Conservation (phyloP, 768 basidiomycete genomes). For the Hypholoma fasciculare region DNA sequence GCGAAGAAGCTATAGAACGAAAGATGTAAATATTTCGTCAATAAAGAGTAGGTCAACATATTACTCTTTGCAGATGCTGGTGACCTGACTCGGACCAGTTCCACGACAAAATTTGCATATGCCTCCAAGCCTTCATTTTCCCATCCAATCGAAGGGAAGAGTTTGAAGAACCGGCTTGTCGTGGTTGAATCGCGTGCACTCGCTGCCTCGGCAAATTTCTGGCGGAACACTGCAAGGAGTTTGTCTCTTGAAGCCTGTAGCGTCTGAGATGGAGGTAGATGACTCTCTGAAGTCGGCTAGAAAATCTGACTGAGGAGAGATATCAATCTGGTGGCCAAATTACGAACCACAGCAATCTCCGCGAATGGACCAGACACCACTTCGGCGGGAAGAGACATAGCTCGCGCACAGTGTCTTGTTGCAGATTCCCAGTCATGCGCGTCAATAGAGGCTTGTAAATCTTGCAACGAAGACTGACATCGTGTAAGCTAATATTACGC, state of each 20-base stretch:
- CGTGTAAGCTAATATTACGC: constrained; percentile 1
- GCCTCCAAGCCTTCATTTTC: constrained; percentile 89
- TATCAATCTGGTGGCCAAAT: neutral
- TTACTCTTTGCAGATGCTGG: constrained; percentile 83
- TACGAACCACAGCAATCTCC: constrained; percentile 79
- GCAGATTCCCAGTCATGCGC: constrained; percentile 95
- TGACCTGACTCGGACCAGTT: constrained; percentile 78
- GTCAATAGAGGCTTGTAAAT: constrained; percentile 73
- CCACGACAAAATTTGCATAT: constrained; percentile 92
- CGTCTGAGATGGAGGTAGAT: constrained; percentile 83
- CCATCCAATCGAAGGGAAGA: constrained; percentile 95
- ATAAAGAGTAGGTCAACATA: neutral
- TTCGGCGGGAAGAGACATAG: constrained; percentile 79
- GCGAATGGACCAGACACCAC: constrained; percentile 86
- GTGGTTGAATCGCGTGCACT: constrained; percentile 78
- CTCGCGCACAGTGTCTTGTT: constrained; percentile 85
- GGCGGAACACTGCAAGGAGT: constrained; percentile 74
- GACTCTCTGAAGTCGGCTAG: constrained; percentile 90
- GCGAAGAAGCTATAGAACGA: constrained; percentile 72
- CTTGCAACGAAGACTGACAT: constrained; percentile 38
- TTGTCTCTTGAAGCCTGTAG: constrained; percentile 72
- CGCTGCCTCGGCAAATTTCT: constrained; percentile 84
- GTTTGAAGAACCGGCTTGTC: constrained; percentile 93
- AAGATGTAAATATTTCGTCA: constrained; percentile 1
- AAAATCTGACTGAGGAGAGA: constrained; percentile 6